Evolutionary conservation across 148 eudicot genomes (phyloP).

Genomic region (Nyssa sinensis): DNA sequence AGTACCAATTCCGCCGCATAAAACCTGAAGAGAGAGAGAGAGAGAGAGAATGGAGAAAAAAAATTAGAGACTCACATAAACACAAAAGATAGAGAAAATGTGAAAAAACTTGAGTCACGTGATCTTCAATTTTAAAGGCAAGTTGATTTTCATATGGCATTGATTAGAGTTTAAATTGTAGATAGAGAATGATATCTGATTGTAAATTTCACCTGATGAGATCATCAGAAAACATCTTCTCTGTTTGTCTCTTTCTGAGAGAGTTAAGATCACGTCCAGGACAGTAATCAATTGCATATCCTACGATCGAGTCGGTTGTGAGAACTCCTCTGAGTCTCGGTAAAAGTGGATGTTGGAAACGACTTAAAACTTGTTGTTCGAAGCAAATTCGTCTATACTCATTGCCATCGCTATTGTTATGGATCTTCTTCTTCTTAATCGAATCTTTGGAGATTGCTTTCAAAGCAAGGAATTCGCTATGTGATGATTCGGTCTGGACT

Average conservation of each 20-base stretch:
- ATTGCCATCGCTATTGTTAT: constrained; percentile 14
- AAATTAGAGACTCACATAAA: not conserved
- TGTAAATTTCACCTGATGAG: constrained; percentile 54
- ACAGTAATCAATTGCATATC: constrained; percentile 90
- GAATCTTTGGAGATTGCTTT: constrained; percentile 46
- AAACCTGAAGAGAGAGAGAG: constrained; percentile 41
- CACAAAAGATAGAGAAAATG: not conserved
- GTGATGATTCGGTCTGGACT: constrained; percentile 25
- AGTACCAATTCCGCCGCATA: constrained; percentile 80
- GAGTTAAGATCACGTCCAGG: constrained; percentile 70
- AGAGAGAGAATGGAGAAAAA: too few species aligned
- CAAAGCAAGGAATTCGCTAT: constrained; percentile 42
- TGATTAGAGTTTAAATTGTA: too few species aligned
- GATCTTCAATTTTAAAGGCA: too few species aligned
- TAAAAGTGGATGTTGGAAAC: constrained; percentile 62
- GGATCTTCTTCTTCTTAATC: constrained; percentile 27
- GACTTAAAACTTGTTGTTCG: constrained; percentile 58
- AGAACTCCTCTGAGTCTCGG: constrained; percentile 70
- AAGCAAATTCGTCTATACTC: constrained; percentile 46
- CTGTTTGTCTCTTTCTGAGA: constrained; percentile 65
- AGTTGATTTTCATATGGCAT: too few species aligned
- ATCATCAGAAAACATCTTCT: constrained; percentile 87
- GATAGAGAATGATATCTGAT: not conserved
- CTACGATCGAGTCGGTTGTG: constrained; percentile 53
- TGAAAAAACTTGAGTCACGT: not conserved